Conservation (phyloP, 129 eudicot genomes). For the Flaveria brownii region DNA sequence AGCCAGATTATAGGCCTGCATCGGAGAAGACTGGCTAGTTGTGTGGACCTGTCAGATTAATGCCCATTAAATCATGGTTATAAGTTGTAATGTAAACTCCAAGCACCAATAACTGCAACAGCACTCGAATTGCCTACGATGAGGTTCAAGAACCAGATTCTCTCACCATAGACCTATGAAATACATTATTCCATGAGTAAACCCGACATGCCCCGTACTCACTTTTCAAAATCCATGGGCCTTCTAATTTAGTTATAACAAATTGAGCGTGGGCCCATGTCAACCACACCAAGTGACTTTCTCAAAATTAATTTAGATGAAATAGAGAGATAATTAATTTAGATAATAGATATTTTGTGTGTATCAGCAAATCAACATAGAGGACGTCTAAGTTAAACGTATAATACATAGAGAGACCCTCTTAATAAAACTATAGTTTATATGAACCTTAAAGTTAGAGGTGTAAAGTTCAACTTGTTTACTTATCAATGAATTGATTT, state of each 20-base stretch:
- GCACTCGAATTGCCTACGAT: not conserved
- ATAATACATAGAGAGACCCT: conserved; percentile 1
- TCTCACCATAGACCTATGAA: not conserved
- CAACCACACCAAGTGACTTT: conserved; percentile 21
- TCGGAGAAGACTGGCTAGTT: conserved; percentile 89
- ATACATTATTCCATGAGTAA: not conserved
- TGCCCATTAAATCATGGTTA: conserved; percentile 4
- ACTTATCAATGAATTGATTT: not conserved
- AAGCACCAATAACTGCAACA: not conserved
- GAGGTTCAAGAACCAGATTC: not conserved
- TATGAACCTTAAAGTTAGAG: not conserved
- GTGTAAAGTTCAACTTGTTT: not conserved
- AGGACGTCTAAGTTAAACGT: not conserved
- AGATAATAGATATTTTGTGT: not conserved
- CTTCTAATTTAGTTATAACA: not conserved
- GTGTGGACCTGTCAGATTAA: conserved; percentile 67
- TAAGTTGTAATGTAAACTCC: not conserved
- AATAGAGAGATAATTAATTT: not conserved
- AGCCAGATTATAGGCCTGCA: conserved; percentile 90
- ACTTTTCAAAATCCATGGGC: not conserved
- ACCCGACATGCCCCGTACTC: not conserved
- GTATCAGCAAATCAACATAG: not conserved
- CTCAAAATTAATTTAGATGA: not conserved
- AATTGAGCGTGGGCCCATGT: not conserved
- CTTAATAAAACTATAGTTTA: not conserved